Conservation (phyloP, 345 rosid genomes). For the Cochlearia excelsa region DNA sequence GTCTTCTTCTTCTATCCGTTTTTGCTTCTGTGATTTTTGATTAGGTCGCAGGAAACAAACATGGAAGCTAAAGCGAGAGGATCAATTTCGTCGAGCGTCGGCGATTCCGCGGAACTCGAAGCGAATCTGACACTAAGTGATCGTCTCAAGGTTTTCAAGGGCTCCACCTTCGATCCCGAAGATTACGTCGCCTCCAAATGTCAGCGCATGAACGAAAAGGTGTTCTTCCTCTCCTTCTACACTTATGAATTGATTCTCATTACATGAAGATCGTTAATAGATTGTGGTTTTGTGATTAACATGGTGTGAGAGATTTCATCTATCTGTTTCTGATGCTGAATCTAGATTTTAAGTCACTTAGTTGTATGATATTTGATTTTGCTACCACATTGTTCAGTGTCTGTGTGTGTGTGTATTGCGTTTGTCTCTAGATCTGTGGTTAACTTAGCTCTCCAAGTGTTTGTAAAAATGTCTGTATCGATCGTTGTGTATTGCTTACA, state of each 20-base stretch:
- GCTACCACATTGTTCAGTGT: not conserved
- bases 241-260: too few species aligned
- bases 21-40: not conserved
- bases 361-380: not conserved
- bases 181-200: constrained; percentile 65
- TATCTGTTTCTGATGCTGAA: constrained; percentile 1
- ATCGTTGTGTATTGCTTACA: constrained; percentile 29
- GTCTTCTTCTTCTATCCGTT: not conserved
- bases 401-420: not conserved
- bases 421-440: not conserved
- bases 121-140: constrained; percentile 62
- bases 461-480: not conserved
- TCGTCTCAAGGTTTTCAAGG: constrained; percentile 72
- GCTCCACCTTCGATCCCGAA: constrained; percentile 67
- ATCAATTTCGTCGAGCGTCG: constrained; percentile 49
- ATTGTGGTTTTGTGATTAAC: not conserved
- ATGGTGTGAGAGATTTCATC: constrained; percentile 3
- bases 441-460: constrained; percentile 13
- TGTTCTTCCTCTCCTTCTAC: constrained; percentile 9
- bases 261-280: not conserved
- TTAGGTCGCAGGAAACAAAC: not conserved
- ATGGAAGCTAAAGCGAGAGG: constrained; percentile 34
- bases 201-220: constrained; percentile 84
- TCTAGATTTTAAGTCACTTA: not conserved
- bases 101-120: constrained; percentile 64